A percentile compares a stretch with the other conserved stretches of the same genome.
Conservation (phyloP, 805 yeast genomes). For the Pichia eremophila region DNA sequence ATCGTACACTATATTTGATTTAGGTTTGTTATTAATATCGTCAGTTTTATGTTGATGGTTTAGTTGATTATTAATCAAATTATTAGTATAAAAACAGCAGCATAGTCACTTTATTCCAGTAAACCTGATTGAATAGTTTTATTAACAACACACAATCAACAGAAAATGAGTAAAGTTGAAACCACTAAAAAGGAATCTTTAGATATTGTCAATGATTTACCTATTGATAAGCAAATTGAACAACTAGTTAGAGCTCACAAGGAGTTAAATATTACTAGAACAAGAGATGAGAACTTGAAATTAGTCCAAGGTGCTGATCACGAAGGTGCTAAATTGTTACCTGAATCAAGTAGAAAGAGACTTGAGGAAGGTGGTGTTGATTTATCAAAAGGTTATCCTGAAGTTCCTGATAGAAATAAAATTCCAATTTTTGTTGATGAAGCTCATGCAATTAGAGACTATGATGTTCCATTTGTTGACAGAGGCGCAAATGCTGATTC, state of each 20-base stretch:
- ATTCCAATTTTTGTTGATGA: constrained; percentile 34
- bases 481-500: constrained; percentile 31
- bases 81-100: too few species aligned
- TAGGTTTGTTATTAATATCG: too few species aligned
- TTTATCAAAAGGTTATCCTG: constrained; percentile 31
- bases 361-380: constrained; percentile 29
- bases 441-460: constrained; percentile 28
- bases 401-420: constrained; percentile 23
- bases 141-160: too few species aligned
- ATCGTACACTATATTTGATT: too few species aligned
- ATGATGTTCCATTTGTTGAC: constrained; percentile 26
- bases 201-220: constrained; percentile 1
- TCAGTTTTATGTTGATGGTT: too few species aligned
- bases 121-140: too few species aligned
- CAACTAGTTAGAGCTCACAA: constrained; percentile 7
- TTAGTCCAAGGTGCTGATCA: constrained; percentile 11
- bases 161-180: too few species aligned
- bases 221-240: constrained; percentile 12
- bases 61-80: too few species aligned
- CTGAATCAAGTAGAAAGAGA: constrained; percentile 21
- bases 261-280: constrained; percentile 7
- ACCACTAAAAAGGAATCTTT: neutral
- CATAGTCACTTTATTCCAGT: too few species aligned
- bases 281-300: neutral
- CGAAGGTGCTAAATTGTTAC: constrained; percentile 23